Evolutionary conservation across 805 yeast species (phyloP).

Genomic region (Candida qinlingensis): DNA sequence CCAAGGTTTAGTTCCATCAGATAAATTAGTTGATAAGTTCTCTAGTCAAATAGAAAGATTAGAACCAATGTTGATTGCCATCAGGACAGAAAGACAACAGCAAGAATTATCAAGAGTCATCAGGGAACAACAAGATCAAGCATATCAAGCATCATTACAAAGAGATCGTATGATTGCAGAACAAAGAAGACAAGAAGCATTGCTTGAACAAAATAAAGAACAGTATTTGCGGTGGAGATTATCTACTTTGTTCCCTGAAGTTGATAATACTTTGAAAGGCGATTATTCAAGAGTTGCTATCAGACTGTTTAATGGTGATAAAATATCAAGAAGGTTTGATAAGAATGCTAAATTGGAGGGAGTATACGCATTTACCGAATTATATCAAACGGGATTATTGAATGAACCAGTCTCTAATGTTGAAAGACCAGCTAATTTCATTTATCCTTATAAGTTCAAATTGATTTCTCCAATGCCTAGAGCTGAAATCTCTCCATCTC

Average conservation of each 20-base stretch:
- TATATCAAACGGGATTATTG: slow-evolving; percentile 30
- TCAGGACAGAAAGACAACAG: slow-evolving; percentile 61
- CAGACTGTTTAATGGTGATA: slow-evolving; percentile 55
- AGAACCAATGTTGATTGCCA: slow-evolving; percentile 52
- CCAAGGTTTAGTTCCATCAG: slow-evolving; percentile 50
- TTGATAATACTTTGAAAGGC: slow-evolving; percentile 21
- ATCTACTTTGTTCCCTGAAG: slow-evolving; percentile 27
- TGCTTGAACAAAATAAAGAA: slow-evolving; percentile 22
- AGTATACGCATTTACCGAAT: slow-evolving; percentile 66
- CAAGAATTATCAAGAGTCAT: slow-evolving; percentile 51
- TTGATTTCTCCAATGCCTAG: slow-evolving; percentile 57
- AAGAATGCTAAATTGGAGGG: slow-evolving; percentile 49
- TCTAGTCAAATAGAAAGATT: slow-evolving; percentile 47
- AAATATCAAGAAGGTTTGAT: slow-evolving; percentile 47
- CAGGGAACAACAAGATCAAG: slow-evolving; percentile 69
- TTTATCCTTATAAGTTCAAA: slow-evolving; percentile 43
- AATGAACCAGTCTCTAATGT: slow-evolving; percentile 17
- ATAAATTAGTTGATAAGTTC: slow-evolving; percentile 38
- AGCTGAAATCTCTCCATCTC: slow-evolving; percentile 32
- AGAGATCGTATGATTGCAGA: slow-evolving; percentile 56
- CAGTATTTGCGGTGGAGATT: slow-evolving; percentile 50
- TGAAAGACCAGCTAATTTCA: slow-evolving; percentile 34
- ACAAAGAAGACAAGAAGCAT: slow-evolving; percentile 28
- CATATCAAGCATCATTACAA: slow-evolving; percentile 65
- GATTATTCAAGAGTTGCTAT: slow-evolving; percentile 61